Evolutionary conservation across 768 basidiomycete species (phyloP), one percentile per base, ranked within the genome.

Genomic region (Leucosporidium creatinivorum): DNA sequence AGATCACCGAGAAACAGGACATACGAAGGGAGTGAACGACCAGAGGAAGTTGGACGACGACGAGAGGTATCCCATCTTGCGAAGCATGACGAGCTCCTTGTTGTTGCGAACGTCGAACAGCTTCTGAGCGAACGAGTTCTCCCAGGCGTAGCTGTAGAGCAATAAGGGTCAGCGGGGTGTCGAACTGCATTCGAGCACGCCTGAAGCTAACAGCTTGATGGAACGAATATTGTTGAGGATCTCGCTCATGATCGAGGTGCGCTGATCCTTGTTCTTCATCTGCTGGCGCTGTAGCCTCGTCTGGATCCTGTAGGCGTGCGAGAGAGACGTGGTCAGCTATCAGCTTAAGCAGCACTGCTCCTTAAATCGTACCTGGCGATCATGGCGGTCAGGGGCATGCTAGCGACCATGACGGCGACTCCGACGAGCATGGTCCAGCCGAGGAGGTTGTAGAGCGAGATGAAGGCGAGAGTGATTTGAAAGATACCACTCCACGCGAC

Each of bases 181-280:
- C n/a, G n/a, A n/a, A n/a, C n/a, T n/a, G n/a, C n/a, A n/a, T n/a
- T n/a, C n/a, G n/a, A n/a, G n/a, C n/a, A n/a, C n/a, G n/a, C n/a
- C n/a, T n/a, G n/a, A 3, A n/a, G 60, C 72, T 21, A n/a, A 74
- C 74, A 93, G 79, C 76, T 93, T 91, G 77, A 93, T 90, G n/a
- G 77, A 91, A 76, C 88, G 88, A 75, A 98, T 96, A 76, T 94
- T 97, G 65, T 85, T 83, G 8, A 98, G 80, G n/a, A 97, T 81
- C 79, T 97, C 93, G 72, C 85, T 92, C 93, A 97, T 96, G 55
- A 93, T 79, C 51, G 77, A 58, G 21, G 89, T 91, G 39, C 90
- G 83, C 73, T 84, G 82, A 75, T 93, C 93, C 67, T 91, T 84
- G 78, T 88, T 91, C 78, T 91, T 92, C 94, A 97, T 97, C 77